Evolutionary conservation across 768 basidiomycete genomes (phyloP).

Genomic region (Russula sp.): DNA sequence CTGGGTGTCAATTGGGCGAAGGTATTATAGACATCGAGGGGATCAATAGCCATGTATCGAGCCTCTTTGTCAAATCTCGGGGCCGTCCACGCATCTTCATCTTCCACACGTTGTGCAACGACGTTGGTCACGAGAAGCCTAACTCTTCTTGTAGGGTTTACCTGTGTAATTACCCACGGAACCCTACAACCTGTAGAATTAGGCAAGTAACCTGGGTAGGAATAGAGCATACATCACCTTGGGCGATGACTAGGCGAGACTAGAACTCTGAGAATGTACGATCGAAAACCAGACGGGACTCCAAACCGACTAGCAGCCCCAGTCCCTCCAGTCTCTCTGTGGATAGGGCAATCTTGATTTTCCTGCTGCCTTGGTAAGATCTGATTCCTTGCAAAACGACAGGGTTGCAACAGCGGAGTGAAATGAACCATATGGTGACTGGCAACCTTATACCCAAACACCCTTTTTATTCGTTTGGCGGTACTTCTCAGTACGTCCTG

Average conservation of each 20-base stretch:
- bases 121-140: slow-evolving; percentile 1
- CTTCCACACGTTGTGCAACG: neutral
- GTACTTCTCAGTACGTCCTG: too few species aligned
- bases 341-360: too few species aligned
- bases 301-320: neutral
- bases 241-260: neutral
- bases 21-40: too few species aligned
- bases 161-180: neutral
- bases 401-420: neutral
- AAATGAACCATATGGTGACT: too few species aligned
- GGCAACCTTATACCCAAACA: too few species aligned
- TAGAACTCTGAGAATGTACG: neutral
- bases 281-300: neutral
- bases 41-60: neutral
- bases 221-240: neutral
- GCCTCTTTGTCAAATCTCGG: neutral
- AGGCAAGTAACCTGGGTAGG: neutral
- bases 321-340: neutral
- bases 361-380: too few species aligned
- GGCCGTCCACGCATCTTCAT: neutral
- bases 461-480: too few species aligned
- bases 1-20: neutral
- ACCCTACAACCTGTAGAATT: neutral
- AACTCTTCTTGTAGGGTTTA: neutral
- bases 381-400: too few species aligned